These are phyloP conservation scores for Biscogniauxia mediterranea DNA, from an alignment of 2,329 filamentous ascomycete genomes.

Conservation along the genomic window DNA sequence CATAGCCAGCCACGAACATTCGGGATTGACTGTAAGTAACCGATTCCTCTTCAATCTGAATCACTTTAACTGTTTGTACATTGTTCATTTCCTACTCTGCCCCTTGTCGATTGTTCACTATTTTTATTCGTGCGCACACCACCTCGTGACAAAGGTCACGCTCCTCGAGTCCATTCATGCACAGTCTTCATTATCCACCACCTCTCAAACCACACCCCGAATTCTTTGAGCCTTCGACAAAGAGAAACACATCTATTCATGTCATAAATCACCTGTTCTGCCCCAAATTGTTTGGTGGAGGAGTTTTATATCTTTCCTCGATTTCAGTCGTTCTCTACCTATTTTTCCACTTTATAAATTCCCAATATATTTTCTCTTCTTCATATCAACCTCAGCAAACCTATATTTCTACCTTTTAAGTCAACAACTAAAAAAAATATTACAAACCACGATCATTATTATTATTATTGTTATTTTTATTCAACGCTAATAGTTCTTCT, in stretches of 20 bases:
- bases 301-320: neutral
- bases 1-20: slow-evolving; percentile 9
- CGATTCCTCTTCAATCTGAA: neutral
- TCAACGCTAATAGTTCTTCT: slow-evolving; percentile 8
- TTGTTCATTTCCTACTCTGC: neutral
- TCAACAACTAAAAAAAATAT: neutral
- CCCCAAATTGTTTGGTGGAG: too few species aligned
- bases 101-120: neutral
- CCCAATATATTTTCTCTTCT: neutral
- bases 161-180: slow-evolving; percentile 14
- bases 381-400: slow-evolving; percentile 2
- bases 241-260: slow-evolving; percentile 2
- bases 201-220: slow-evolving; percentile 7
- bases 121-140: neutral
- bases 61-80: neutral
- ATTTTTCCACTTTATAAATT: neutral
- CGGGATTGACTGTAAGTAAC: slow-evolving; percentile 13
- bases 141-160: neutral
- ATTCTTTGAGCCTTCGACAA: slow-evolving; percentile 6
- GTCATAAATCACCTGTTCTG: neutral
- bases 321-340: neutral
- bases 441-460: neutral
- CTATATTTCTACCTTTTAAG: neutral
- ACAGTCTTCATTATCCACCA: slow-evolving; percentile 24
- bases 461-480: slow-evolving; percentile 5